Evolutionary conservation across 2,329 filamentous ascomycete species (phyloP), one percentile per base, ranked within the genome.

Genomic region (Seiridium cupressi): DNA sequence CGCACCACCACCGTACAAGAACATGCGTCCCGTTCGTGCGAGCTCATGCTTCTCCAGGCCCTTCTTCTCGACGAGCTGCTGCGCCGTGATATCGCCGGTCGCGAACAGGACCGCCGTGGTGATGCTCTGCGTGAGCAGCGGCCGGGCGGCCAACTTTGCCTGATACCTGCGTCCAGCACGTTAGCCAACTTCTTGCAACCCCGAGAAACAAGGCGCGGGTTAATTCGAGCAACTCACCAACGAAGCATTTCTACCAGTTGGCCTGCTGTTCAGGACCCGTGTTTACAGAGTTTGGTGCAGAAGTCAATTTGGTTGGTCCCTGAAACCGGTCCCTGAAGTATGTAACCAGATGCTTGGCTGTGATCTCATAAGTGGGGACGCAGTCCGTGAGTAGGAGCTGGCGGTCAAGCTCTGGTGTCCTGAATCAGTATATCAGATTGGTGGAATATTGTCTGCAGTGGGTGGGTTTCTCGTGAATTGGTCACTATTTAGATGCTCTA

Each of bases 61-160:
- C 70, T 84, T 88, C 74, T 87, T 89, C 78, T 98, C 94, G 61
- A 99, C 91, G 42, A 87, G 82, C 78, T 98, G 94, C 77, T 99
- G 95, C 44, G 95, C 92, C 66, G 96, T 88, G 62, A 90, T 82
- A 78, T 99, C 95, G 69, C 95, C 95, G 11, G 93, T 91, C 61
- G 90, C 93, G 74, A 98, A 99, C 64, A 99, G 88, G 61, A 98
- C 84, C 54, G 92, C 90, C 44, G 94, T 97, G 60, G 93, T 96
- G 69, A 97, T 79, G 73, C 89, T 91, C 81, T 97, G 92, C 9
- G 94, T 98, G 70, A 97, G 86, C 68, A 98, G 81, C 62, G 94
- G 94, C 72, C 91, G 86, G 70, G 87, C 85, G 68, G 90, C 89
- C 73, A 97, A 83, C 76, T 87, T 90, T 72, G 86, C 82, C 78